Percentiles rank a stretch among this genome's conserved stretches.
These are phyloP conservation scores for Kockiozyma suomiensis DNA, from an alignment of 805 yeast genomes.

Conservation along the genomic window DNA sequence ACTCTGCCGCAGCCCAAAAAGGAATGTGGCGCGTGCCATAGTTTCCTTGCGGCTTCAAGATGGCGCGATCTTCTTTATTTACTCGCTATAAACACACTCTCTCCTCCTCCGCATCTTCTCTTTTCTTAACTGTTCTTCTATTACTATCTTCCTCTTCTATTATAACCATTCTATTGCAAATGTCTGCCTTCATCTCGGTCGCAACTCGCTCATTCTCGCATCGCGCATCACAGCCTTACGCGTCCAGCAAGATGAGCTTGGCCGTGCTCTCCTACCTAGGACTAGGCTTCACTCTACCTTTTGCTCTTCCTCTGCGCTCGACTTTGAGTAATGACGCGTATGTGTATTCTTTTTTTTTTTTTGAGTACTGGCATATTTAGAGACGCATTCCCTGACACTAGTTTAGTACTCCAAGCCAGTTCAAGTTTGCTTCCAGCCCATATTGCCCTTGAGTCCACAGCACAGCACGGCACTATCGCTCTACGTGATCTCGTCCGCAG, in stretches of 20 bases:
- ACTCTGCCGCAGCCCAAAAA: not conserved
- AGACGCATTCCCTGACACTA: not conserved
- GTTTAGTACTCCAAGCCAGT: slow-evolving; percentile 4
- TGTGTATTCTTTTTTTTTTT: not conserved
- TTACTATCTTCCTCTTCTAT: not conserved
- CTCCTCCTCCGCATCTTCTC: not conserved
- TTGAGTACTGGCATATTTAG: not conserved
- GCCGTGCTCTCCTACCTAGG: slow-evolving; percentile 31
- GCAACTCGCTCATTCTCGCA: slow-evolving; percentile 28
- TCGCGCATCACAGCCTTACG: slow-evolving; percentile 17
- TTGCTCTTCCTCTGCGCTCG: slow-evolving; percentile 27
- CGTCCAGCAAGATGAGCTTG: slow-evolving; percentile 16
- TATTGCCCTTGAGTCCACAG: slow-evolving; percentile 22
- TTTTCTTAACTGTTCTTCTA: not conserved
- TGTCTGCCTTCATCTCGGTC: slow-evolving; percentile 14
- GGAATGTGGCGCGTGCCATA: not conserved
- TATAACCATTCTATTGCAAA: not conserved
- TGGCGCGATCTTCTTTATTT: not conserved
- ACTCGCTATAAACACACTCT: not conserved
- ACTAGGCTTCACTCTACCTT: slow-evolving; percentile 31
- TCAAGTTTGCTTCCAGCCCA: slow-evolving; percentile 11
- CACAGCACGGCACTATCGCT: no score
- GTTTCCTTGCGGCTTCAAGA: not conserved
- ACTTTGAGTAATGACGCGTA: slow-evolving; percentile 18
- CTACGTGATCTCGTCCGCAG: not conserved